phyloP scores from a whole-genome alignment of 257 asterid species.

The Galeopsis tetrahit region DNA sequence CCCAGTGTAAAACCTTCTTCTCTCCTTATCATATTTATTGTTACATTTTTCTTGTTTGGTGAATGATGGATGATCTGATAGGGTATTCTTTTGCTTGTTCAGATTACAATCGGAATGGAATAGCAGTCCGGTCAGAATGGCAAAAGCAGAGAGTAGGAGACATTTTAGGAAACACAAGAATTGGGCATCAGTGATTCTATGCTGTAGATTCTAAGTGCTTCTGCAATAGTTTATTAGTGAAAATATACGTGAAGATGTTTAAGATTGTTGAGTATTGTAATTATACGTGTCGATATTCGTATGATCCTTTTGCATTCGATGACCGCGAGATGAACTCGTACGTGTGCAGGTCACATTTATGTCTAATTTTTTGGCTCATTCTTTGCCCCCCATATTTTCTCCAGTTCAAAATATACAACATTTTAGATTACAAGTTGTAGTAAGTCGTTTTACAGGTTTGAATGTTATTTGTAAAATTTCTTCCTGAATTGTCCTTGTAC shows the following conservation, averaged over 20 bases:
- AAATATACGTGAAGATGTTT: slow-evolving; percentile 41
- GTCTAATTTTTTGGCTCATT: slow-evolving; percentile 18
- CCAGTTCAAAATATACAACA: neutral
- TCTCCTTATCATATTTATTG: neutral
- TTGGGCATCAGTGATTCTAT: slow-evolving; percentile 81
- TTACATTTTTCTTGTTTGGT: neutral
- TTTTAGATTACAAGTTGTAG: neutral
- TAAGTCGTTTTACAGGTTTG: neutral
- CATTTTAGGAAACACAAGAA: slow-evolving; percentile 62
- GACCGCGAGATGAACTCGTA: slow-evolving; percentile 38
- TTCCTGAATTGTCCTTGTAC: neutral
- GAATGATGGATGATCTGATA: neutral
- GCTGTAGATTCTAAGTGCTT: slow-evolving; percentile 79
- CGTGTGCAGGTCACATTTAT: slow-evolving; percentile 29
- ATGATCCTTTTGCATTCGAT: slow-evolving; percentile 41
- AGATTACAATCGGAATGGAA: slow-evolving; percentile 90
- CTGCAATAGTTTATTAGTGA: slow-evolving; percentile 41
- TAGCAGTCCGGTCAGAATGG: slow-evolving; percentile 97
- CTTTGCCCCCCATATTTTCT: neutral
- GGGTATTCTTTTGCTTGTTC: slow-evolving; percentile 10
- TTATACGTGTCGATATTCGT: slow-evolving; percentile 59
- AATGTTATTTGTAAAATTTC: neutral
- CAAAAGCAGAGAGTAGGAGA: slow-evolving; percentile 62
- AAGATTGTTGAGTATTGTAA: slow-evolving; percentile 35
- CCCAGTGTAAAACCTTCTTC: slow-evolving; percentile 64